Conservation (phyloP, 2,329 filamentous ascomycete genomes). For the Fusarium compactum region DNA sequence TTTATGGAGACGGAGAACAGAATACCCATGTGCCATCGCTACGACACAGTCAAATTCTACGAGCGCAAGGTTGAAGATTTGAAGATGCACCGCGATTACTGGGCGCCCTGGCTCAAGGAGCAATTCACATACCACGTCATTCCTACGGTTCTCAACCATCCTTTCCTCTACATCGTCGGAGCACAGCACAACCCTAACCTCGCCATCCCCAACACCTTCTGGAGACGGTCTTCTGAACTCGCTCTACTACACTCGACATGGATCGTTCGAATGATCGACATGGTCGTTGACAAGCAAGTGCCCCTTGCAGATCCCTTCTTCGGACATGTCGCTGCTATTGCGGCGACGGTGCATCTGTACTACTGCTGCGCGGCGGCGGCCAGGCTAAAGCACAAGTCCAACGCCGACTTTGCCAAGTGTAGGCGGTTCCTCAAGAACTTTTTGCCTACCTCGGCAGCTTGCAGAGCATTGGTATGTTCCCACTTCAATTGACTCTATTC, state of each 20-base stretch:
- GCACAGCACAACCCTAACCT: constrained; percentile 65
- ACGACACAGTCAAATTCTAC: constrained; percentile 65
- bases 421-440: constrained; percentile 62
- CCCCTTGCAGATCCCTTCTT: constrained; percentile 64
- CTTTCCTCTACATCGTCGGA: constrained; percentile 65
- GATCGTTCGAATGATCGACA: constrained; percentile 66
- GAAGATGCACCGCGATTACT: constrained; percentile 60
- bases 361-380: constrained; percentile 64
- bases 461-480: constrained; percentile 57
- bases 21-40: constrained; percentile 63
- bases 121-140: constrained; percentile 67
- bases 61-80: constrained; percentile 62
- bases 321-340: constrained; percentile 63
- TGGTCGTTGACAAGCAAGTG: constrained; percentile 64
- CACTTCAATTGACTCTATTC: neutral
- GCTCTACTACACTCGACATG: constrained; percentile 65
- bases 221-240: constrained; percentile 63
- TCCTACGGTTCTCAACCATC: constrained; percentile 64
- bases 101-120: constrained; percentile 64
- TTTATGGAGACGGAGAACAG: constrained; percentile 64
- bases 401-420: constrained; percentile 64
- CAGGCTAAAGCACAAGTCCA: constrained; percentile 63
- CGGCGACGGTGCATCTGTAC: constrained; percentile 65
- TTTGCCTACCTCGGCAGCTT: constrained; percentile 60
- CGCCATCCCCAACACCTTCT: constrained; percentile 66